phyloP scores from a whole-genome alignment of 2,329 filamentous ascomycete species.

The Fusarium sterilihyphosum region DNA sequence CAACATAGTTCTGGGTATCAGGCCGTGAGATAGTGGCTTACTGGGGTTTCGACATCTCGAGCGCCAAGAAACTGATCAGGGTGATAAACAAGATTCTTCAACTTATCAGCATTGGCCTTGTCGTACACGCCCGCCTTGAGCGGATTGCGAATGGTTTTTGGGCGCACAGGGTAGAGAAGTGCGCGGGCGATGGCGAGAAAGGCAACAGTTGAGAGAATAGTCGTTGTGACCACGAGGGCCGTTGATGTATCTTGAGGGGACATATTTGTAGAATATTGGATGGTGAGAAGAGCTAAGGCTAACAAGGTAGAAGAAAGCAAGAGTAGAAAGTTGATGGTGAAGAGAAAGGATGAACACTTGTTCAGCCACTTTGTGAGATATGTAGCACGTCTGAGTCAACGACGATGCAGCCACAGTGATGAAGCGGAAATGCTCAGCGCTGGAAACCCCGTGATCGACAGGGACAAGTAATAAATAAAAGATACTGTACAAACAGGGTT shows the following conservation, averaged over 20 bases:
- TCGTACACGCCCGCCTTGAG: constrained; percentile 51
- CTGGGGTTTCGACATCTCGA: constrained; percentile 76
- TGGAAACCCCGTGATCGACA: background rate
- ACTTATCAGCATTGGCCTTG: constrained; percentile 50
- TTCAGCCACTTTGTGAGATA: constrained; percentile 6
- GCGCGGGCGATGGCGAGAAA: constrained; percentile 49
- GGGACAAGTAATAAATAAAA: background rate
- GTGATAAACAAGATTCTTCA: constrained; percentile 63
- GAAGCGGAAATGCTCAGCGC: background rate
- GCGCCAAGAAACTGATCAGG: constrained; percentile 76
- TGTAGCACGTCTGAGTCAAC: constrained; percentile 2
- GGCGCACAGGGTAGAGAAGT: constrained; percentile 54
- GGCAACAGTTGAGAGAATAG: constrained; percentile 54
- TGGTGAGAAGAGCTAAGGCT: background rate
- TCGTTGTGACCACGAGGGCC: constrained; percentile 51
- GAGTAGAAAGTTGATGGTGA: background rate
- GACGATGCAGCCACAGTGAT: constrained; percentile 6
- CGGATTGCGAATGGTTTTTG: constrained; percentile 56
- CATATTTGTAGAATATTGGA: constrained; percentile 2
- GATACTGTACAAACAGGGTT: background rate
- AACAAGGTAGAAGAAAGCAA: background rate
- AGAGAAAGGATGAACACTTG: constrained; percentile 11
- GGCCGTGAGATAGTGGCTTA: constrained; percentile 44
- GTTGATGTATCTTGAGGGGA: constrained; percentile 32
- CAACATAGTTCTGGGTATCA: constrained; percentile 1